Percentiles rank a stretch among this genome's conserved stretches.
These are phyloP conservation scores for Dendrobium catenatum DNA, from an alignment of 106 monocot genomes.

Conservation along the genomic window DNA sequence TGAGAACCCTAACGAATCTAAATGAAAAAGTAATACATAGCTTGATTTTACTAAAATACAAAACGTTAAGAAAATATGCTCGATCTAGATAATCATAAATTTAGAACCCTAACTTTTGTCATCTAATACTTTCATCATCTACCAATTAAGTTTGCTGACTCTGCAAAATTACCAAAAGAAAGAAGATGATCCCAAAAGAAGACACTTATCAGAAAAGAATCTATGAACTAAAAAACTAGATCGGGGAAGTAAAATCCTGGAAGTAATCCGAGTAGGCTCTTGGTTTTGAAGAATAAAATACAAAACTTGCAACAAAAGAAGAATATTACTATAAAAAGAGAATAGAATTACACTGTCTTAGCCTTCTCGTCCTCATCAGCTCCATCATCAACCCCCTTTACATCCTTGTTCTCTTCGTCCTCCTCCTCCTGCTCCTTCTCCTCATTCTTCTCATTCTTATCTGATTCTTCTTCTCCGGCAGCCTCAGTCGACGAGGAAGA, in stretches of 20 bases:
- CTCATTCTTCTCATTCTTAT: conserved; percentile 35
- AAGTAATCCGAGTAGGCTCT: too few species aligned
- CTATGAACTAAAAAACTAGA: too few species aligned
- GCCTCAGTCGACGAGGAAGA: conserved; percentile 72
- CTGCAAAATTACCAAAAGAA: too few species aligned
- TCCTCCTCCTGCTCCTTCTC: conserved; percentile 13
- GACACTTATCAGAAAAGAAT: too few species aligned
- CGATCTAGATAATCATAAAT: too few species aligned
- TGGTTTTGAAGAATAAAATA: too few species aligned
- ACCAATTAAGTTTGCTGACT: too few species aligned
- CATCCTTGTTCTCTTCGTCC: conserved; percentile 6
- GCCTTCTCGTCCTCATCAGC: conserved; percentile 19
- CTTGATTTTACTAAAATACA: background rate
- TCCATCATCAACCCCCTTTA: conserved; percentile 14
- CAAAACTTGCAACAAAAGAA: background rate
- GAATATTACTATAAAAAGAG: background rate
- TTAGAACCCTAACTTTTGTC: too few species aligned
- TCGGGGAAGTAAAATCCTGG: too few species aligned
- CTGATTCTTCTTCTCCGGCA: conserved; percentile 30
- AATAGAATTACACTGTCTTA: conserved; percentile 52
- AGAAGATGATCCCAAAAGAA: too few species aligned
- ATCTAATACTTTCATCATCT: too few species aligned
- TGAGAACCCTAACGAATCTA: background rate
- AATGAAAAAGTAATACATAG: background rate
- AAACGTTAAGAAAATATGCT: too few species aligned